A percentile compares a stretch with the other conserved stretches of the same genome.
Evolutionary conservation across 129 eudicot species (phyloP).

Genomic region (Pulicaria dysenterica): DNA sequence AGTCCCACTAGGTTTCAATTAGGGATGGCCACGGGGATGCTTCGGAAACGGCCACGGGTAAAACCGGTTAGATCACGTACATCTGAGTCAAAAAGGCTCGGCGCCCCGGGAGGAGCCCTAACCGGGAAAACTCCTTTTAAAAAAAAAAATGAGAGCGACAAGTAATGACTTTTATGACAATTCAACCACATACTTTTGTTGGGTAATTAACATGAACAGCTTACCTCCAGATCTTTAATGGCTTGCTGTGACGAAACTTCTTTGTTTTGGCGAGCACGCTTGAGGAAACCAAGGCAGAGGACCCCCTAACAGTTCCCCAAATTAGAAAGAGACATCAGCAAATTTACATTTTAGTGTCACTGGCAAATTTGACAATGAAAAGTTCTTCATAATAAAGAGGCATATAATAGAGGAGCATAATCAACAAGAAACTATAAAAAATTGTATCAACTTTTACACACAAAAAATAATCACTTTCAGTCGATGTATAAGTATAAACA

Average conservation of each 20-base stretch:
- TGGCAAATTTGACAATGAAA: not conserved
- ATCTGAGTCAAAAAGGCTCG: too few relatives aligned
- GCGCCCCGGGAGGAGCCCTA: too few relatives aligned
- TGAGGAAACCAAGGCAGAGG: conserved; percentile 77
- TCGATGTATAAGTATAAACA: not conserved
- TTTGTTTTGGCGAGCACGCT: conserved; percentile 77
- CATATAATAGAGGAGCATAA: not conserved
- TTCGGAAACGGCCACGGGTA: too few relatives aligned
- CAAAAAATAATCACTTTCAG: not conserved
- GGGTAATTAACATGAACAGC: not conserved
- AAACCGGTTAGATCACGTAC: too few relatives aligned
- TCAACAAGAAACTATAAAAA: not conserved
- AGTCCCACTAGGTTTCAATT: too few relatives aligned
- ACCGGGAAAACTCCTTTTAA: too few relatives aligned
- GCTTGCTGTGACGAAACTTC: conserved; percentile 76
- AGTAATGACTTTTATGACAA: conserved; percentile 19
- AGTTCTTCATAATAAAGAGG: not conserved
- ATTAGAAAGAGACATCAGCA: not conserved
- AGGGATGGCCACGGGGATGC: too few relatives aligned
- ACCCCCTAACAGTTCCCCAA: conserved; percentile 51
- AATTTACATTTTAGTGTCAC: not conserved
- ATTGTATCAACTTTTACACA: not conserved
- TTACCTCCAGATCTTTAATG: conserved; percentile 77
- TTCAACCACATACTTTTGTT: not conserved
- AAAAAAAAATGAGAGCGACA: too few relatives aligned